Conservation (phyloP, 176 grass and related monocot genomes). For the Leersia perrieri region DNA sequence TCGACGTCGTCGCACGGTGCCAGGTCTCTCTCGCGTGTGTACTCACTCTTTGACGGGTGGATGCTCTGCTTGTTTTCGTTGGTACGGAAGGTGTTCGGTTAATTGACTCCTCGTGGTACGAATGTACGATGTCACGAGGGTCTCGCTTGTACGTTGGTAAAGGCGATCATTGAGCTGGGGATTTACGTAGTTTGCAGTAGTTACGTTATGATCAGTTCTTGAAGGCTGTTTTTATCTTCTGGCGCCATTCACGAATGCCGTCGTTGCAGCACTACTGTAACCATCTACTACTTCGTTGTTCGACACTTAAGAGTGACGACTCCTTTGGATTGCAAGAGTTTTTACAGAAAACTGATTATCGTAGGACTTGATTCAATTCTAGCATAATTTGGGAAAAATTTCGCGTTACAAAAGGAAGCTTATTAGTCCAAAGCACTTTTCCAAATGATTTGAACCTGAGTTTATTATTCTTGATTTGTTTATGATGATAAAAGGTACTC, state of each 20-base stretch:
- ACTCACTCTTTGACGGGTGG: neutral
- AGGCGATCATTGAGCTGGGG: neutral
- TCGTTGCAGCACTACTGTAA: neutral
- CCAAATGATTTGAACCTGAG: neutral
- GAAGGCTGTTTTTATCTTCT: neutral
- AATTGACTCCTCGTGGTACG: neutral
- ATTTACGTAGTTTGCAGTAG: neutral
- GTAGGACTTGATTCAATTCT: neutral
- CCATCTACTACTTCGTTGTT: neutral
- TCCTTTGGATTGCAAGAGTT: neutral
- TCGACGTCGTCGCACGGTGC: conserved; percentile 88
- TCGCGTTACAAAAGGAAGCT: neutral
- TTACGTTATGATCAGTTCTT: neutral
- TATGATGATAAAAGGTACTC: neutral
- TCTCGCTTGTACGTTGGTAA: neutral
- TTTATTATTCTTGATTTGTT: neutral
- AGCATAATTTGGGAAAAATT: neutral
- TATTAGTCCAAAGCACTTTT: neutral
- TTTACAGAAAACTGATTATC: neutral
- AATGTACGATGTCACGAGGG: neutral
- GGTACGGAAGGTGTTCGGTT: conserved; percentile 28
- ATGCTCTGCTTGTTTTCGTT: neutral
- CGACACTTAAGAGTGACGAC: neutral
- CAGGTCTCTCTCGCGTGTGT: conserved; percentile 49
- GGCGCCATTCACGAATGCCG: neutral